phyloP scores from a whole-genome alignment of 2,329 filamentous ascomycete genomes.

The Esteya vermicola region DNA sequence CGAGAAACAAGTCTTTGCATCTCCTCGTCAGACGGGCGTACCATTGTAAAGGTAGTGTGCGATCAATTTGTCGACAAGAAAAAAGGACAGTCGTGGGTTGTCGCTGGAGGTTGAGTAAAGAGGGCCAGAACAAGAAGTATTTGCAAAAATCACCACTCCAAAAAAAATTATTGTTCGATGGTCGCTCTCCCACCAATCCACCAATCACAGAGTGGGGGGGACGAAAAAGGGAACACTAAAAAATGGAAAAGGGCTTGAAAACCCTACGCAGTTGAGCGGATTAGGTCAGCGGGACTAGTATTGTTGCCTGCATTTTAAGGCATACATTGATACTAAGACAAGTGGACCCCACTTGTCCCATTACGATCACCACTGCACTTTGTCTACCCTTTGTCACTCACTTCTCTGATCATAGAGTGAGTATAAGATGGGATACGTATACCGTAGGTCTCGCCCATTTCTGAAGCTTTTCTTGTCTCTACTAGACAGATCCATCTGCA shows the following conservation, averaged over 20 bases:
- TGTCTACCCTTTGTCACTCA: too few relatives aligned
- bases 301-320: too few relatives aligned
- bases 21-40: not conserved
- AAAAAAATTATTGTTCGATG: conserved; percentile 3
- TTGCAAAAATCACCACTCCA: conserved; percentile 2
- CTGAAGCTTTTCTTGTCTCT: too few relatives aligned
- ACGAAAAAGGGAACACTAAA: conserved; percentile 12
- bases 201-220: not conserved
- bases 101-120: not conserved
- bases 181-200: not conserved
- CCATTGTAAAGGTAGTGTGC: not conserved
- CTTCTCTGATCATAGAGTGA: too few relatives aligned
- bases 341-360: too few relatives aligned
- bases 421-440: too few relatives aligned
- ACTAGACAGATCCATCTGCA: too few relatives aligned
- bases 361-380: too few relatives aligned
- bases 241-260: conserved; percentile 28
- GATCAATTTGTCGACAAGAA: conserved; percentile 1
- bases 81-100: not conserved
- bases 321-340: too few relatives aligned
- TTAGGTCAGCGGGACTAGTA: too few relatives aligned
- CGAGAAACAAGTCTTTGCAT: not conserved
- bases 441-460: too few relatives aligned
- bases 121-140: conserved; percentile 5
- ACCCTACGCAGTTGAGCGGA: too few relatives aligned